Base-by-base conservation (phyloP, 2,329 filamentous ascomycete species). In the Microcyclosporella mali region DNA sequence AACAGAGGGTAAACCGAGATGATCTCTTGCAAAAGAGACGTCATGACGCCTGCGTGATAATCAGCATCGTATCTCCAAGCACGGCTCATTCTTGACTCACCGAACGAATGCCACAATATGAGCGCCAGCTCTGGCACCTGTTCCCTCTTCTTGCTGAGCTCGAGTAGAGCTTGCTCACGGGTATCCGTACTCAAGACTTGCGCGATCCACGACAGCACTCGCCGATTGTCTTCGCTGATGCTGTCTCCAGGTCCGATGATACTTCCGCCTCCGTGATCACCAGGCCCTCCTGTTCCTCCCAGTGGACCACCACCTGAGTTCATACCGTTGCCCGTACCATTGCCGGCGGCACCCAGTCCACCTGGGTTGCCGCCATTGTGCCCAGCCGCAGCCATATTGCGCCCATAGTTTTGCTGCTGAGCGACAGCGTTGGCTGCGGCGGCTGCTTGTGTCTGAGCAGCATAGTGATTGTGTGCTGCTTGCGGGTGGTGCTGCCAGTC, bases 51-150 rank as follows among this genome's bases (percentile, higher is more conserved):
- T 95, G 53, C 46, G 49, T 43, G 39, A 48, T n/a, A 61, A 50
- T 52, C 42, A 48, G n/a, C 27, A 16, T n/a, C 18, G 36, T 40
- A 34, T 31, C 34, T 39, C 28, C 12, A 18, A 19, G 9, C 14
- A 36, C 3, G 14, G 12, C 28, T 14, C 27, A 15, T 36, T n/a
- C 15, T 30, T 30, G 31, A 67, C 80, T 52, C 78, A 94, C 90
- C 92, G 61, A 95, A 97, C 3, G 90, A 97, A 67, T 98, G 92
- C 92, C 92, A 98, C 49, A 98, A 74, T 49, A 98, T 95, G 58
- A 98, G 73, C 35, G 92, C 92, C 46, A 98, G 74, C 70, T 98
- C 92, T 0, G 92, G 90, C 12, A 98, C 92, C 68, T 97, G 92
- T 69, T 98, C 92, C 44, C 92, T 77, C 77, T 98, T 98, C 75